Percentiles rank a stretch among this genome's conserved stretches.
Conservation (phyloP, 805 yeast genomes). For the Yarrowia divulgata region DNA sequence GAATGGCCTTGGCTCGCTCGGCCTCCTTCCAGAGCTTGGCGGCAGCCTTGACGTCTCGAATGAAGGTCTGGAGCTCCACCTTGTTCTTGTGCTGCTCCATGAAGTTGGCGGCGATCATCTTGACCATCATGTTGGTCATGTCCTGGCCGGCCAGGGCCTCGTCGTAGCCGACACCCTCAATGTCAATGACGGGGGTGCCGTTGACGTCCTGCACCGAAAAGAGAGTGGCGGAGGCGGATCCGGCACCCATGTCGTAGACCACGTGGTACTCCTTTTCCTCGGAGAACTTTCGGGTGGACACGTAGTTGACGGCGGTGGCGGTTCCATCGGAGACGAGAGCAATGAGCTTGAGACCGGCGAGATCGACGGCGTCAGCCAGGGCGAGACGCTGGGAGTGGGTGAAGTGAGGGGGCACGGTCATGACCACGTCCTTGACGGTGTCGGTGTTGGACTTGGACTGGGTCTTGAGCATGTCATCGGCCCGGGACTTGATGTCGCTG, state of each 20-base stretch:
- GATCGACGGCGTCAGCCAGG: conserved; percentile 70
- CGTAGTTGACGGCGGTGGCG: conserved; percentile 87
- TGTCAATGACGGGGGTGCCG: conserved; percentile 56
- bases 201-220: conserved; percentile 64
- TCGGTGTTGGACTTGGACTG: conserved; percentile 50
- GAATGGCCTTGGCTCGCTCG: conserved; percentile 83
- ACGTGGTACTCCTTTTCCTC: conserved; percentile 65
- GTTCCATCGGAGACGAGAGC: conserved; percentile 87
- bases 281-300: conserved; percentile 60
- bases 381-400: conserved; percentile 71
- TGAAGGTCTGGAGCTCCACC: conserved; percentile 52
- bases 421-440: conserved; percentile 69
- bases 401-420: conserved; percentile 80
- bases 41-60: conserved; percentile 61
- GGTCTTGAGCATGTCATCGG: conserved; percentile 64
- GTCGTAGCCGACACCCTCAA: conserved; percentile 76
- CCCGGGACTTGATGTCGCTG: conserved; percentile 68
- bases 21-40: conserved; percentile 80
- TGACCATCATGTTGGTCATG: conserved; percentile 71
- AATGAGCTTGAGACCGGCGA: conserved; percentile 70
- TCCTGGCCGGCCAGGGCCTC: conserved; percentile 75
- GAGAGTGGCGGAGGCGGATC: conserved; percentile 87
- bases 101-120: conserved; percentile 67
- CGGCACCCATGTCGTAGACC: conserved; percentile 92
- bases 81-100: conserved; percentile 52